Evolutionary conservation across 2,329 filamentous ascomycete genomes (phyloP).

Genomic region (Clarireedia monteithiana): DNA sequence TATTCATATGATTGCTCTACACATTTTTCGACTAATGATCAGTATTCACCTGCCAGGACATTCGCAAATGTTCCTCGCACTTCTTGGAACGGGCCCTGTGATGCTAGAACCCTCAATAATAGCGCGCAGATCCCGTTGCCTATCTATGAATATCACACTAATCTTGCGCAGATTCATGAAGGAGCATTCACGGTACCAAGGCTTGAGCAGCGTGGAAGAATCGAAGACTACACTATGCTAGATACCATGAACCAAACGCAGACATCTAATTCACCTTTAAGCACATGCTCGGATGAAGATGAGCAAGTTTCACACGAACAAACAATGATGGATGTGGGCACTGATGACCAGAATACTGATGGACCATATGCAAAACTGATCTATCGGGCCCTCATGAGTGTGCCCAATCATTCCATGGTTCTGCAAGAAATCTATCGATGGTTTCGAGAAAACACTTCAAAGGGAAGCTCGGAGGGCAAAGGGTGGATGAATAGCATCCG

Average conservation of each 20-base stretch:
- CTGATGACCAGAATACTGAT: constrained; percentile 31
- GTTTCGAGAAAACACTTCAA: constrained; percentile 77
- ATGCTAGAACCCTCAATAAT: constrained; percentile 11
- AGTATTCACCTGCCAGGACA: constrained; percentile 4
- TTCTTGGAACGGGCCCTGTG: constrained; percentile 12
- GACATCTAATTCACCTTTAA: constrained; percentile 13
- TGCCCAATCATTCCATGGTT: constrained; percentile 60
- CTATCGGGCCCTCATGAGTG: constrained; percentile 63
- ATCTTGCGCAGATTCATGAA: constrained; percentile 12
- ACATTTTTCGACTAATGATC: constrained; percentile 12
- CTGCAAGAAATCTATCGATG: constrained; percentile 85
- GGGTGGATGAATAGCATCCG: constrained; percentile 96
- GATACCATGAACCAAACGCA: constrained; percentile 6
- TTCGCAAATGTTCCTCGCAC: constrained; percentile 17
- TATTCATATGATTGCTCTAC: constrained; percentile 20
- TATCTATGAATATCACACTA: constrained; percentile 13
- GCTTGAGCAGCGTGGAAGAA: not conserved
- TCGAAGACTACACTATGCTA: constrained; percentile 4
- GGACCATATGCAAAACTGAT: constrained; percentile 80
- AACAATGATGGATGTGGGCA: constrained; percentile 23
- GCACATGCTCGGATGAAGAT: constrained; percentile 23
- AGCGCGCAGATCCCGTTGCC: constrained; percentile 12
- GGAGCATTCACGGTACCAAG: not conserved
- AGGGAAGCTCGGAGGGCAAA: constrained; percentile 51
- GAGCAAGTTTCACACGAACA: constrained; percentile 20